Evolutionary conservation across 73 alveolate species (phyloP).

Genomic region (Halteria grandinella): DNA sequence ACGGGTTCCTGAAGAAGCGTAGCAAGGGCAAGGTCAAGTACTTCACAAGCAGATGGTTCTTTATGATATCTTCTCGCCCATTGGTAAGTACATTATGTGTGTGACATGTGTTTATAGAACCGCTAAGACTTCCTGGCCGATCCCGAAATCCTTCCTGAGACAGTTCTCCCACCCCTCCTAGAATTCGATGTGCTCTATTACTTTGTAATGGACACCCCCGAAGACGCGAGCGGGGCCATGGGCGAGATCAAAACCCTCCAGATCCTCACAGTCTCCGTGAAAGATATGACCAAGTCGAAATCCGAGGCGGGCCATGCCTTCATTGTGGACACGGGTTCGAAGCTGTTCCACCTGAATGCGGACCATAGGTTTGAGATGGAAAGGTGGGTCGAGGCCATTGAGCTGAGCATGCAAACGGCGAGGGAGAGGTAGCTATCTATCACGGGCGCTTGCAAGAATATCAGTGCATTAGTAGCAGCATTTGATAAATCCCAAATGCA

Average conservation of each 20-base stretch:
- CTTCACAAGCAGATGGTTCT: slow-evolving; percentile 80
- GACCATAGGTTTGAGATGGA: slow-evolving; percentile 66
- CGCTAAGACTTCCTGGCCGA: slow-evolving; percentile 62
- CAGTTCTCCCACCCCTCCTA: slow-evolving; percentile 81
- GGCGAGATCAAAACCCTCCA: slow-evolving; percentile 72
- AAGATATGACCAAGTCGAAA: slow-evolving; percentile 78
- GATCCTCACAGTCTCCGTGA: slow-evolving; percentile 67
- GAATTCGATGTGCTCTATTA: slow-evolving; percentile 77
- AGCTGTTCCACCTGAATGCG: slow-evolving; percentile 75
- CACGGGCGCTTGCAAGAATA: slow-evolving; percentile 70
- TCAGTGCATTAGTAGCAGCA: slow-evolving; percentile 45
- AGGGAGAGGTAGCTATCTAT: slow-evolving; percentile 59
- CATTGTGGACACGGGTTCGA: slow-evolving; percentile 73
- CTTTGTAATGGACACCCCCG: slow-evolving; percentile 55
- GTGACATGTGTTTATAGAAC: slow-evolving; percentile 1
- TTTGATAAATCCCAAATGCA: slow-evolving; percentile 56
- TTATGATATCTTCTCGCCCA: slow-evolving; percentile 81
- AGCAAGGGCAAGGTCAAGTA: slow-evolving; percentile 81
- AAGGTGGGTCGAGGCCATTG: slow-evolving; percentile 77
- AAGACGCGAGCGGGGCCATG: slow-evolving; percentile 67
- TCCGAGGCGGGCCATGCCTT: slow-evolving; percentile 78
- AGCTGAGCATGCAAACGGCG: slow-evolving; percentile 56
- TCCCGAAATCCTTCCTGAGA: slow-evolving; percentile 69
- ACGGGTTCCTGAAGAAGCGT: slow-evolving; percentile 83
- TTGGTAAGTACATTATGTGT: slow-evolving; percentile 37